Percentiles rank a stretch among this genome's conserved stretches.
Conservation (phyloP, 257 asterid species). For the Solanum chilense region DNA sequence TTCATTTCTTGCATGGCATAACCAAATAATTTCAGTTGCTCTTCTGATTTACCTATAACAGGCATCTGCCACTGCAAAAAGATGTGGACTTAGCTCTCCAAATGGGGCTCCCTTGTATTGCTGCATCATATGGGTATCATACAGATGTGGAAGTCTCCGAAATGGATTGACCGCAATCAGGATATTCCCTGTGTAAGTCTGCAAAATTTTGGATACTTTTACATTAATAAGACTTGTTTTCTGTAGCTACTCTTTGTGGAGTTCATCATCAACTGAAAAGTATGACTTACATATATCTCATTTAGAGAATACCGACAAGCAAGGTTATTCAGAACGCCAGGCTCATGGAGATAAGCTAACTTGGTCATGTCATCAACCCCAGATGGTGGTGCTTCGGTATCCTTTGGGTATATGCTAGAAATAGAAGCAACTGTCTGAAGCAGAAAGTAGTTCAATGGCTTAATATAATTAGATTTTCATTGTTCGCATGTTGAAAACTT, state of each 20-base stretch:
- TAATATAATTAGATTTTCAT: neutral
- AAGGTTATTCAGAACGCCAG: conserved; percentile 77
- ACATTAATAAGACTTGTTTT: conserved; percentile 1
- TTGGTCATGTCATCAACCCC: conserved; percentile 98
- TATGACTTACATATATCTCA: conserved; percentile 66
- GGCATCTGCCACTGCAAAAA: conserved; percentile 89
- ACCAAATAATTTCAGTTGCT: neutral
- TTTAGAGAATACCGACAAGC: conserved; percentile 65
- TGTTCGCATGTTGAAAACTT: neutral
- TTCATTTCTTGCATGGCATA: neutral
- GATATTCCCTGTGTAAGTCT: conserved; percentile 97
- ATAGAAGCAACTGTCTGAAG: conserved; percentile 72
- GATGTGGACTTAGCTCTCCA: conserved; percentile 97
- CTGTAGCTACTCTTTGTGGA: neutral
- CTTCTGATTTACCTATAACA: conserved; percentile 54
- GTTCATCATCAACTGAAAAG: neutral
- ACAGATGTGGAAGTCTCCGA: conserved; percentile 81
- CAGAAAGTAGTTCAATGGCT: neutral
- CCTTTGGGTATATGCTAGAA: conserved; percentile 89
- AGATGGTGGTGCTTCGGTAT: conserved; percentile 81
- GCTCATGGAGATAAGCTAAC: conserved; percentile 92
- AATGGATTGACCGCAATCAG: conserved; percentile 94
- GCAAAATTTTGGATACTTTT: conserved; percentile 16
- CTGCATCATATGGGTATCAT: conserved; percentile 87
- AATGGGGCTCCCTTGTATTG: conserved; percentile 91